Conservation (phyloP, 2,329 filamentous ascomycete genomes). For the Aspergillus flavus region DNA sequence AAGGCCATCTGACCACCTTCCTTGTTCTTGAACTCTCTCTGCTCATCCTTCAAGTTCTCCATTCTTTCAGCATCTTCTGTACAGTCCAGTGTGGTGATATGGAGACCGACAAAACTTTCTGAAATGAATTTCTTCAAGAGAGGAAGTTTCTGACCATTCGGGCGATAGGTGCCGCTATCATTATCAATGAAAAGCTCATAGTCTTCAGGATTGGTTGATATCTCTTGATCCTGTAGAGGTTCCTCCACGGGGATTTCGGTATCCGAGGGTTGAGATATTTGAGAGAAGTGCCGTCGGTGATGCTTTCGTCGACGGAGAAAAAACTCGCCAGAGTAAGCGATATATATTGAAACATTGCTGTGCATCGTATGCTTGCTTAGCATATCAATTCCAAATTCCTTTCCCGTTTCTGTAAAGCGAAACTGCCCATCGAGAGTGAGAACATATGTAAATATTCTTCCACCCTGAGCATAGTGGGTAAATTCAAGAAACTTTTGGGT, state of each 20-base stretch:
- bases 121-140: constrained; percentile 71
- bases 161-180: constrained; percentile 89
- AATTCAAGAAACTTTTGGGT: constrained; percentile 81
- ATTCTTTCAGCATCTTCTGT: constrained; percentile 71
- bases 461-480: constrained; percentile 82
- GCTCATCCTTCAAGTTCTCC: constrained; percentile 72
- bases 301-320: constrained; percentile 73
- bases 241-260: constrained; percentile 36
- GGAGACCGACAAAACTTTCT: constrained; percentile 74
- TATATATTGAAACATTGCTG: constrained; percentile 85
- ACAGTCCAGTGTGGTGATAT: constrained; percentile 74
- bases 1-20: constrained; percentile 57
- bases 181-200: constrained; percentile 96
- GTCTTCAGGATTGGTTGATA: constrained; percentile 56
- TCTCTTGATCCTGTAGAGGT: constrained; percentile 43
- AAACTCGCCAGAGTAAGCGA: constrained; percentile 91
- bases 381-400: constrained; percentile 92
- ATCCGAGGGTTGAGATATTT: constrained; percentile 35
- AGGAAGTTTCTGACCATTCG: constrained; percentile 75
- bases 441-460: constrained; percentile 88
- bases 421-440: constrained; percentile 83
- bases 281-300: constrained; percentile 37
- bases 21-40: constrained; percentile 72
- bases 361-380: constrained; percentile 97
- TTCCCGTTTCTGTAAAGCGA: constrained; percentile 92